Conservation (phyloP, 139 green algal genomes). For the Limnomonas spitsbergensis region DNA sequence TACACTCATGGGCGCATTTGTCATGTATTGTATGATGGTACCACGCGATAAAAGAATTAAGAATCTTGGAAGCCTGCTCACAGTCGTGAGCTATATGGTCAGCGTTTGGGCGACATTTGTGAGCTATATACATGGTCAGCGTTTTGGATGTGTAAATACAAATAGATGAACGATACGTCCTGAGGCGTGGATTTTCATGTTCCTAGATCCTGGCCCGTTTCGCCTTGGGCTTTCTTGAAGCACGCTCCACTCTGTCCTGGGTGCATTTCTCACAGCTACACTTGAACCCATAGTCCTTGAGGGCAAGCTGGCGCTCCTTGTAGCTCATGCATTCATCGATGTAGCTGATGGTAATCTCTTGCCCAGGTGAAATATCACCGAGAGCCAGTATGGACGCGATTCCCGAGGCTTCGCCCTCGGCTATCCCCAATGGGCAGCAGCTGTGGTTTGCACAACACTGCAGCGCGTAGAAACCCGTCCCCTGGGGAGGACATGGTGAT, state of each 20-base stretch:
- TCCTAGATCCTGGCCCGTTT: not conserved
- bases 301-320: constrained; percentile 30
- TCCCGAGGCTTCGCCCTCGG: constrained; percentile 49
- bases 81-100: too few relatives aligned
- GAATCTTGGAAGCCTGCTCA: too few relatives aligned
- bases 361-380: constrained; percentile 46
- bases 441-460: constrained; percentile 89
- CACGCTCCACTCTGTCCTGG: constrained; percentile 6
- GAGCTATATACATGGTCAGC: too few relatives aligned
- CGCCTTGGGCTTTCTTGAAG: not conserved
- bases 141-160: too few relatives aligned
- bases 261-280: constrained; percentile 60
- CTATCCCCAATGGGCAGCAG: constrained; percentile 73
- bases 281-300: constrained; percentile 82
- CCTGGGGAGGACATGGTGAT: constrained; percentile 32
- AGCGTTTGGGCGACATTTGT: too few relatives aligned
- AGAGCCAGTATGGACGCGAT: constrained; percentile 54
- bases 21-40: too few relatives aligned
- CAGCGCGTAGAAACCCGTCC: constrained; percentile 82
- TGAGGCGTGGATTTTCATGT: too few relatives aligned
- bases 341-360: constrained; percentile 78
- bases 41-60: too few relatives aligned
- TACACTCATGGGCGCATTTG: too few relatives aligned
- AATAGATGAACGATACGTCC: too few relatives aligned
- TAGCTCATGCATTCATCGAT: constrained; percentile 57